Percentiles rank a stretch among this genome's conserved stretches.
Evolutionary conservation across 31 red algal species (phyloP).

Genomic region (Asparagopsis taxiformis): DNA sequence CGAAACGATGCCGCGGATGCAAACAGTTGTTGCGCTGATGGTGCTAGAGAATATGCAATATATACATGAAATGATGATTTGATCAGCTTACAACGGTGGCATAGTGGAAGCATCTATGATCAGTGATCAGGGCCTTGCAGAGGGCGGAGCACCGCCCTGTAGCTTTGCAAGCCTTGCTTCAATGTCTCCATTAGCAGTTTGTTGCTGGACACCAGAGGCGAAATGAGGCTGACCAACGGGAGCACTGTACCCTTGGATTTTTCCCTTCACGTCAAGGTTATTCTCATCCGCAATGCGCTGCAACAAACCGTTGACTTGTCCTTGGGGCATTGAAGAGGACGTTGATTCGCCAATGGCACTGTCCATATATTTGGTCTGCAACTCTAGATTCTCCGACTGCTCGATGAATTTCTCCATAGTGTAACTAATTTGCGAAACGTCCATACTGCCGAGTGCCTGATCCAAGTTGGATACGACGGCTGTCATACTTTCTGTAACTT

Average conservation of each 20-base stretch:
- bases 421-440: constrained; percentile 76
- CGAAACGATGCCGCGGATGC: too few relatives aligned
- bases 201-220: neutral
- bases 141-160: constrained; percentile 34
- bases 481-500: constrained; percentile 67
- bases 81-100: neutral
- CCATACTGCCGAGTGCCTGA: constrained; percentile 77
- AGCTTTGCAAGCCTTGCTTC: constrained; percentile 63
- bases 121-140: neutral
- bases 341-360: constrained; percentile 77
- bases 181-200: constrained; percentile 33
- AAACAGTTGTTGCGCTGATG: too few relatives aligned
- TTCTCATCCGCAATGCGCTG: constrained; percentile 84
- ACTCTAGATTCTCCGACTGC: constrained; percentile 85
- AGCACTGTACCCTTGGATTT: constrained; percentile 27
- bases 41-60: too few relatives aligned
- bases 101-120: neutral
- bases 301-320: constrained; percentile 81
- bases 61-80: neutral
- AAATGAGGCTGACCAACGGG: constrained; percentile 39
- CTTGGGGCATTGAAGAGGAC: constrained; percentile 61
- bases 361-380: constrained; percentile 81
- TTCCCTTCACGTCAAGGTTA: constrained; percentile 70
- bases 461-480: constrained; percentile 75
- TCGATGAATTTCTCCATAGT: constrained; percentile 88